A percentile compares a stretch with the other conserved stretches of the same genome.
Evolutionary conservation across 1,284 basidiomycete genomes (phyloP).

Genomic region (Ustilago bromivora): DNA sequence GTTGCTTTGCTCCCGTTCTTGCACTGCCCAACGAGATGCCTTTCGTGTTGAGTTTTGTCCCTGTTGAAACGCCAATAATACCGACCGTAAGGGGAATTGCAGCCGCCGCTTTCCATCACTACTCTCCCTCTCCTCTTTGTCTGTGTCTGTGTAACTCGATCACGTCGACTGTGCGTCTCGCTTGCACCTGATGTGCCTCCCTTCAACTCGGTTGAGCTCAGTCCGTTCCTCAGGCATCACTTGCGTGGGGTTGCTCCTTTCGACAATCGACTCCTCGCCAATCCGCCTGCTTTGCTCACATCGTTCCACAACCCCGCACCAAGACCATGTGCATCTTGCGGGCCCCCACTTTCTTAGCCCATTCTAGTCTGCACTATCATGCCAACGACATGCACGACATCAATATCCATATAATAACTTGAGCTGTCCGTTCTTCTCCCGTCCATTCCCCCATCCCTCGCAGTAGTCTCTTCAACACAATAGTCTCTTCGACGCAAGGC

Average conservation of each 20-base stretch:
- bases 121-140: not conserved
- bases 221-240: not conserved
- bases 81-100: not conserved
- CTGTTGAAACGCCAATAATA: not conserved
- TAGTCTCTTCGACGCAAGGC: not conserved
- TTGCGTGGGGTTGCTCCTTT: too few species aligned
- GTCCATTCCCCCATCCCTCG: not conserved
- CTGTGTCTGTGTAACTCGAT: not conserved
- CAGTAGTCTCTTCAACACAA: not conserved
- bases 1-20: not conserved
- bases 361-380: not conserved
- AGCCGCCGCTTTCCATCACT: not conserved
- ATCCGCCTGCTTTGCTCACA: not conserved
- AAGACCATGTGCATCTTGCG: conserved; percentile 20
- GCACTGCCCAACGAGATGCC: not conserved
- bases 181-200: not conserved
- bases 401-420: conserved; percentile 15
- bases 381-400: not conserved
- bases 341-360: conserved; percentile 21
- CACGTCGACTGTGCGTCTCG: not conserved
- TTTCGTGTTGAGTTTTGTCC: not conserved
- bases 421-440: not conserved
- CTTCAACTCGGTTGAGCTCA: not conserved
- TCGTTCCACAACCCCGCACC: conserved; percentile 10
- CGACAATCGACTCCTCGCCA: not conserved